Evolutionary conservation across 441 rosid species (phyloP), one percentile per base, ranked within the genome.

Genomic region (Pelargonium cotyledonis): DNA sequence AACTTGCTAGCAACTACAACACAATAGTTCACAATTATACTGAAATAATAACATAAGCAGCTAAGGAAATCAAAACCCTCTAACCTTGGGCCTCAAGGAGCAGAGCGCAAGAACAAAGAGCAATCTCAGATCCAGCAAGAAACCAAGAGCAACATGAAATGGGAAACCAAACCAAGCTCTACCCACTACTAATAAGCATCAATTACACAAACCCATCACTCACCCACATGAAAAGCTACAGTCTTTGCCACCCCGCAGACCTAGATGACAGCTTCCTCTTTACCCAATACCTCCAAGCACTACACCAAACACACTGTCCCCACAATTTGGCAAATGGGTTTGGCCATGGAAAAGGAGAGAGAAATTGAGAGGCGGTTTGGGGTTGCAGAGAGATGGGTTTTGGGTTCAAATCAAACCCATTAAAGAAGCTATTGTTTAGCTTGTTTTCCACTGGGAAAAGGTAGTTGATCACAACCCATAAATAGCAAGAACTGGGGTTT

Each of bases 201-300:
- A 55, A 9, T 16, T 16, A 55, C 61, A 16, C 61, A 55, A 15
- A 55, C 61, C 61, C 61, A 55, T 55, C 61, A 55, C 61, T 55
- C 61, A 16, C 61, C 61, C 61, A 55, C 61, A 55, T 55, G 61
- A 55, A 55, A 55, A 55, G 61, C 61, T 55, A 55, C 61, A 55
- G 7, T 55, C 61, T 55, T 55, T 55, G 61, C 61, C 61, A 55
- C 23, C 61, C 61, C 61, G 26, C 18, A 55, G 61, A 18, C 61
- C 61, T 55, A 21, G 16, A 51, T 51, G 58, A 51, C 58, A 51
- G 58, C 16, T 16, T 51, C 18, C 61, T 55, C 61, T 55, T 16
- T 14, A 23, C 61, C 61, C 61, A 55, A 55, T 21, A 55, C 61
- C 23, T 55, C 61, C 61, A 55, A 55, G 18, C 10, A 55, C 61